Base-by-base conservation (phyloP, 2,329 filamentous ascomycete species). In the Fusarium sp. region DNA sequence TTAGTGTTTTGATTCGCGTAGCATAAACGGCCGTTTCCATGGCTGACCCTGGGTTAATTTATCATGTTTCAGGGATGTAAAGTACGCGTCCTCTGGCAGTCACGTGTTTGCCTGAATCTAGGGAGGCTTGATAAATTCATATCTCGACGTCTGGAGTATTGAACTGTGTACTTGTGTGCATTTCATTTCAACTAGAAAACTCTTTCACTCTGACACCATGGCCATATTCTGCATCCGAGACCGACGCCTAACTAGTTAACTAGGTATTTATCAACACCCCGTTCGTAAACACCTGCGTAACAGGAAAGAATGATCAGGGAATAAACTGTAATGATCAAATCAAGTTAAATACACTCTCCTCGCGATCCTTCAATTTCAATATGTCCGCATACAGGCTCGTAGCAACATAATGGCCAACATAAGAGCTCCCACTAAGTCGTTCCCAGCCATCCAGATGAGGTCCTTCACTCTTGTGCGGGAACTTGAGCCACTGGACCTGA, bases 401-500 rank as follows among this genome's bases (percentile, higher is more conserved):
- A 32, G 22, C 56, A 59, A 20, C 37, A 0, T 11, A 2, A 4
- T 59, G 33, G 32, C 1, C 15, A 7, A 59, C 8, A 32, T 1
- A 3, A 43, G 35, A n/a, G 22, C n/a, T 25, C 15, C 22, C 35
- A 12, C 1, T 12, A 6, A 17, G 3, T 27, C 10, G 9, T 2
- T 2, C 20, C 56, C 56, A 59, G 3, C 56, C 56, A 59, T 59
- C 56, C 56, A 59, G 8, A n/a, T n/a, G 25, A 25, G 25, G 25
- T 25, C 25, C 25, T 5, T 25, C 40, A 40, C 56, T 59, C 20
- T 40, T 30, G 11, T 30, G 56, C 11, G 33, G 58, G 30, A 52
- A 52, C 59, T 63, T 63, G 47, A 10, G 11, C 0, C 10, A 35
- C 59, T 63, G 59, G 11, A 63, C 20, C 20, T 63, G 59, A n/a